Conservation (phyloP, 352 stramenopile genomes). For the Thalassiosira pacifica region DNA sequence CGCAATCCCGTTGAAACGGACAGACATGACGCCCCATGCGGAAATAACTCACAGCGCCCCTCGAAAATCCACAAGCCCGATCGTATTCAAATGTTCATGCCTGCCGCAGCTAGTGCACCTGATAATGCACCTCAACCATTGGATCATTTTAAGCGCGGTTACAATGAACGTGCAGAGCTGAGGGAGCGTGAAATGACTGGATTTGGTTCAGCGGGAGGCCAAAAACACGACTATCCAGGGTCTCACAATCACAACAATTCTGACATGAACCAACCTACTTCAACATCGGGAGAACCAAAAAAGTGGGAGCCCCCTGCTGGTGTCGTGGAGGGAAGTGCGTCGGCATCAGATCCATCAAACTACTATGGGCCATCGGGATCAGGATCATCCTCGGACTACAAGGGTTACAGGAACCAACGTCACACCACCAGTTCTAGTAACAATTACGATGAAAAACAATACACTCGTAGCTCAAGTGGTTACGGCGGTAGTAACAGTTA, state of each 20-base stretch:
- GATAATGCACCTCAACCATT: slow-evolving; percentile 67
- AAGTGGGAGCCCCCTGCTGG: slow-evolving; percentile 28
- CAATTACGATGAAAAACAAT: slow-evolving; percentile 54
- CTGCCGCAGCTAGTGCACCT: slow-evolving; percentile 30
- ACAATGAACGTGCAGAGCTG: slow-evolving; percentile 69
- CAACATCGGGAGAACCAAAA: neutral
- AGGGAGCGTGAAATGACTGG: slow-evolving; percentile 65
- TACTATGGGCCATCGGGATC: slow-evolving; percentile 17
- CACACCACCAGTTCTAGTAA: slow-evolving; percentile 34
- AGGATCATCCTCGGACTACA: neutral
- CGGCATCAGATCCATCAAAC: neutral
- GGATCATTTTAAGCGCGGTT: slow-evolving; percentile 84
- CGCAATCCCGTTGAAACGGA: neutral
- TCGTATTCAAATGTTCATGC: slow-evolving; percentile 67
- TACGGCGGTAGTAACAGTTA: no score
- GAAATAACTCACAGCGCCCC: neutral
- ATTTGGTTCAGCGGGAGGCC: slow-evolving; percentile 3
- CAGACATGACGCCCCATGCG: neutral
- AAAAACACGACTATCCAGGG: neutral
- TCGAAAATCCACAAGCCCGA: slow-evolving; percentile 38
- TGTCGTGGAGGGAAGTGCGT: neutral
- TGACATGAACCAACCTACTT: neutral
- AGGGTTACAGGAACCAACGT: slow-evolving; percentile 24
- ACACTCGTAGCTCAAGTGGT: slow-evolving; percentile 36
- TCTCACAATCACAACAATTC: neutral